These are phyloP conservation scores for Diaporthe citriasiana DNA, from an alignment of 2,329 filamentous ascomycete genomes.

Conservation along the genomic window DNA sequence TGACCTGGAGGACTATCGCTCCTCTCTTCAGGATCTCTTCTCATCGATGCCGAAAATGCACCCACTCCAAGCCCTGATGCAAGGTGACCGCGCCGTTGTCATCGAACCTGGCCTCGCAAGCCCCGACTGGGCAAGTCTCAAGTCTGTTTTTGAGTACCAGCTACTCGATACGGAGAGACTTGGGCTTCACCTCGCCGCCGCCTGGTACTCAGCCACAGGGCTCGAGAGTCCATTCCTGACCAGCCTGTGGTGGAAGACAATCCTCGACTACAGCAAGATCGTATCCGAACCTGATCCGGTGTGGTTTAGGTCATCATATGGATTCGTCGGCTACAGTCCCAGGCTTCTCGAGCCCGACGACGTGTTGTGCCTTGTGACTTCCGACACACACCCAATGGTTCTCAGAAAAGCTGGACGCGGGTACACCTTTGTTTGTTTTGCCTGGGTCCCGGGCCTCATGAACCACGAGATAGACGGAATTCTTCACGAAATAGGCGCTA, in stretches of 20 bases:
- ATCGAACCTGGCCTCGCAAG: constrained; percentile 13
- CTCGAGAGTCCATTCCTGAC: constrained; percentile 14
- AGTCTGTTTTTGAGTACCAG: background rate
- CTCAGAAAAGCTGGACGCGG: background rate
- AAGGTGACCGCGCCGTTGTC: background rate
- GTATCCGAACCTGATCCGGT: constrained; percentile 12
- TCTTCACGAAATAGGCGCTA: background rate
- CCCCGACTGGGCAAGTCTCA: constrained; percentile 5
- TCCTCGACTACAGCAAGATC: constrained; percentile 24
- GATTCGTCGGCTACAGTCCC: constrained; percentile 18
- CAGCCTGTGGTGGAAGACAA: constrained; percentile 25
- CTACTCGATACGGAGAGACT: constrained; percentile 9
- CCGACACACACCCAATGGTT: constrained; percentile 25
- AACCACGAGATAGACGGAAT: constrained; percentile 9
- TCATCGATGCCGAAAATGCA: constrained; percentile 11
- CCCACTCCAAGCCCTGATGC: constrained; percentile 12
- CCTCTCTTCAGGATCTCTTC: background rate
- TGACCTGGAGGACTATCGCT: constrained; percentile 1
- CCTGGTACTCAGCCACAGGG: constrained; percentile 23
- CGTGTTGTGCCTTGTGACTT: constrained; percentile 14
- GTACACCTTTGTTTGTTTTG: constrained; percentile 18
- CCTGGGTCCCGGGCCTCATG: constrained; percentile 14
- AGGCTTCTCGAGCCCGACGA: constrained; percentile 18
- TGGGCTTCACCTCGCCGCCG: background rate
- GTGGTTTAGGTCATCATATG: constrained; percentile 11